phyloP scores from a whole-genome alignment of 768 basidiomycete genomes.

The Kwoniella botswanensis region DNA sequence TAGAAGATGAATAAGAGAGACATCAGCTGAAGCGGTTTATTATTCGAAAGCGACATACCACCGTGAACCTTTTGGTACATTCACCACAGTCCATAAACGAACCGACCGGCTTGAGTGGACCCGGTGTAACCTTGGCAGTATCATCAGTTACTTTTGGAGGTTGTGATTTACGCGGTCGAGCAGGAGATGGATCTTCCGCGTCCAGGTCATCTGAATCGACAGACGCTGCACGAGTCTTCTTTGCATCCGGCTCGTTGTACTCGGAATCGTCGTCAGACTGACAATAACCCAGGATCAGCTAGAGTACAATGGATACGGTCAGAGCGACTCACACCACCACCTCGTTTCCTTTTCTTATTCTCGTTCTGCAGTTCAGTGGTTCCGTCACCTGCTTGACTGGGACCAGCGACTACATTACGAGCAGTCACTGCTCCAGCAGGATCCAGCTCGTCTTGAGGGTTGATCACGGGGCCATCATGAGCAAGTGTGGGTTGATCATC shows the following conservation, averaged over 20 bases:
- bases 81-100: conserved; percentile 78
- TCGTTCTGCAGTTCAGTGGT: conserved; percentile 29
- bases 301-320: no score
- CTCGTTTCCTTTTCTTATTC: conserved; percentile 14
- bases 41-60: conserved; percentile 62
- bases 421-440: conserved; percentile 50
- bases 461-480: conserved; percentile 35
- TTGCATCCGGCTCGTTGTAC: conserved; percentile 12
- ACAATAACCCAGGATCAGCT: neutral
- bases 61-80: conserved; percentile 83
- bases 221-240: conserved; percentile 40
- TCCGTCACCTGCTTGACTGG: conserved; percentile 42
- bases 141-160: conserved; percentile 22
- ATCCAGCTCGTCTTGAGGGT: conserved; percentile 26
- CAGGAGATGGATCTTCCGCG: conserved; percentile 56
- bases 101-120: conserved; percentile 71
- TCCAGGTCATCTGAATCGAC: conserved; percentile 76
- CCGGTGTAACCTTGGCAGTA: conserved; percentile 41
- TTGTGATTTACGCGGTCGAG: conserved; percentile 17
- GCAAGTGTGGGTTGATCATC: conserved; percentile 28
- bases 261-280: conserved; percentile 20
- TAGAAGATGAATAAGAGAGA: conserved; percentile 8
- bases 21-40: neutral
- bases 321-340: neutral
- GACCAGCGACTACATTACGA: conserved; percentile 47